Percentiles rank a stretch among this genome's conserved stretches.
phyloP scores from a whole-genome alignment of 2,329 filamentous ascomycete genomes.

The Cladosporium sp. region DNA sequence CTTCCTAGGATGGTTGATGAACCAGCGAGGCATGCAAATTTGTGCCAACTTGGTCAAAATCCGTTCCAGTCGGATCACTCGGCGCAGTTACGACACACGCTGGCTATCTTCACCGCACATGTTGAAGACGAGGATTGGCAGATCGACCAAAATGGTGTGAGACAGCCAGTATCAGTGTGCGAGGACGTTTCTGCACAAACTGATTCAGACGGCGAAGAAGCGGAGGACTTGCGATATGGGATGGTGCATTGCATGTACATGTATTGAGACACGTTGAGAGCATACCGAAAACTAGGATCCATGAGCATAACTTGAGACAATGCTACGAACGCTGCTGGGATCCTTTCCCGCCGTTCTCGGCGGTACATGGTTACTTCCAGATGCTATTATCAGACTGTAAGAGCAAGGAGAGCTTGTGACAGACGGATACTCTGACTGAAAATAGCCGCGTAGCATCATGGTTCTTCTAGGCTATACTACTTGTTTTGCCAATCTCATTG shows the following conservation, averaged over 20 bases:
- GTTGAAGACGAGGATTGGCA: not conserved
- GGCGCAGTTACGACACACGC: not conserved
- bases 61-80: not conserved
- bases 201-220: not conserved
- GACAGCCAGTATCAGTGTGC: not conserved
- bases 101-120: not conserved
- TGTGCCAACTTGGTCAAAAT: not conserved
- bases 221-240: not conserved
- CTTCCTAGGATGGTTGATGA: not conserved
- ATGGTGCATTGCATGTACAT: not conserved
- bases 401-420: no score
- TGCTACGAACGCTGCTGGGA: not conserved
- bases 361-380: not conserved
- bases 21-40: not conserved
- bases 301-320: no score
- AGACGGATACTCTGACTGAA: no score
- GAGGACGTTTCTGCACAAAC: not conserved
- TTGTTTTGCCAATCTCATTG: not conserved
- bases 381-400: not conserved
- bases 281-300: no score
- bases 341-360: not conserved
- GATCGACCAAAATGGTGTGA: not conserved
- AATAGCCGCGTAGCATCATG: no score
- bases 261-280: not conserved
- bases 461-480: not conserved